Evolutionary conservation across 805 yeast genomes (phyloP).

Genomic region (Sporopachydermia lactativora): DNA sequence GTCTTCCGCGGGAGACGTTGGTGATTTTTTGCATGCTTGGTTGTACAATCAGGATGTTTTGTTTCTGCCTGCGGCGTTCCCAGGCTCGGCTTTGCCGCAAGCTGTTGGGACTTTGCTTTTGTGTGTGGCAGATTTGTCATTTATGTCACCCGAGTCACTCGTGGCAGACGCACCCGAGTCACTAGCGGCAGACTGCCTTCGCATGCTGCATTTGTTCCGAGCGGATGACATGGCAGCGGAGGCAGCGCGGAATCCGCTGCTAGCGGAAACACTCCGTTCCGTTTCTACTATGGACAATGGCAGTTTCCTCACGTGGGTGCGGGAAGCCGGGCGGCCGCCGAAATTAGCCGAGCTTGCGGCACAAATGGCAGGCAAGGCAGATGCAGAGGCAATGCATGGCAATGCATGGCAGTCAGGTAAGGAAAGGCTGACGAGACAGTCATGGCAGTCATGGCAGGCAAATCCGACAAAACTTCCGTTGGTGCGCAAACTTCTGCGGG

Average conservation of each 20-base stretch:
- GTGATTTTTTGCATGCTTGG: slow-evolving; percentile 8
- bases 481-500: slow-evolving; percentile 8
- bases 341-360: too few relatives aligned
- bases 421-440: too few relatives aligned
- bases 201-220: not conserved
- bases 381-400: too few relatives aligned
- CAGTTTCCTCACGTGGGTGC: not conserved
- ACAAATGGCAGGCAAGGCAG: too few relatives aligned
- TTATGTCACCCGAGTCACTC: not conserved
- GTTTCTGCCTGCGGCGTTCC: slow-evolving; percentile 9
- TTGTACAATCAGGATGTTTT: slow-evolving; percentile 12
- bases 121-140: not conserved
- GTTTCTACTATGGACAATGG: not conserved
- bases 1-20: too few relatives aligned
- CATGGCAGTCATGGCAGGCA: too few relatives aligned
- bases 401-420: too few relatives aligned
- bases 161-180: too few relatives aligned
- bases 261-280: not conserved
- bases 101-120: not conserved
- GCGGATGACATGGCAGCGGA: not conserved
- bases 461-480: slow-evolving; percentile 6
- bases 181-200: not conserved
- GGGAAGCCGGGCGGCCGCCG: not conserved
- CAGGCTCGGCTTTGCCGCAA: not conserved
- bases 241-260: not conserved